These are phyloP conservation scores for Saccharomycopsis malanga DNA, from an alignment of 805 yeast genomes.

Conservation along the genomic window DNA sequence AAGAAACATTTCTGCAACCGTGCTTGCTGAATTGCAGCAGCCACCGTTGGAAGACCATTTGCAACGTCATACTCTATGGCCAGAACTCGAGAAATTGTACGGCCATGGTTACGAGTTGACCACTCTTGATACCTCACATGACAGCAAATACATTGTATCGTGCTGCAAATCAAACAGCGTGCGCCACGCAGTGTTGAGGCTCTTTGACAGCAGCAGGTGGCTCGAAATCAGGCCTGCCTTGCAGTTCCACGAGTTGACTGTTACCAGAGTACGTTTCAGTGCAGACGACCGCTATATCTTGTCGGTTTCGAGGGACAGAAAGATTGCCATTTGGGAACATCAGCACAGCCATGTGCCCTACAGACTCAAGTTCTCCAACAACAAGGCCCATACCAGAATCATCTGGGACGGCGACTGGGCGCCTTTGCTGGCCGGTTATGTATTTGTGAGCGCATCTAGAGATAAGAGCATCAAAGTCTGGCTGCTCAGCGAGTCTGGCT, in stretches of 20 bases:
- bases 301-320: slow-evolving; percentile 86
- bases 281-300: slow-evolving; percentile 56
- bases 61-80: slow-evolving; percentile 90
- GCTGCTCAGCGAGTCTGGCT: slow-evolving; percentile 33
- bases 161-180: slow-evolving; percentile 86
- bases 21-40: slow-evolving; percentile 37
- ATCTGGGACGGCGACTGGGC: slow-evolving; percentile 95
- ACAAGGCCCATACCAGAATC: slow-evolving; percentile 83
- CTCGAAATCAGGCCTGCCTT: slow-evolving; percentile 52
- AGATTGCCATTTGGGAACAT: slow-evolving; percentile 60
- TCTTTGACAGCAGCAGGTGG: slow-evolving; percentile 59
- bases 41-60: slow-evolving; percentile 90
- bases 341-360: slow-evolving; percentile 24
- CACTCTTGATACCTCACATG: slow-evolving; percentile 64
- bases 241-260: slow-evolving; percentile 73
- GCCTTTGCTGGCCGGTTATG: slow-evolving; percentile 37
- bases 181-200: slow-evolving; percentile 77
- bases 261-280: slow-evolving; percentile 76
- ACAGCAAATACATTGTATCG: slow-evolving; percentile 62
- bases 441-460: slow-evolving; percentile 81
- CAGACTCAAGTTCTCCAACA: slow-evolving; percentile 34
- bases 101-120: slow-evolving; percentile 97
- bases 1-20: slow-evolving; percentile 38
- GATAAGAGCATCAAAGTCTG: slow-evolving; percentile 76
- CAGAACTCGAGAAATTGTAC: slow-evolving; percentile 87